Conservation (phyloP, 345 rosid species). For the Anastatica hierochuntica region DNA sequence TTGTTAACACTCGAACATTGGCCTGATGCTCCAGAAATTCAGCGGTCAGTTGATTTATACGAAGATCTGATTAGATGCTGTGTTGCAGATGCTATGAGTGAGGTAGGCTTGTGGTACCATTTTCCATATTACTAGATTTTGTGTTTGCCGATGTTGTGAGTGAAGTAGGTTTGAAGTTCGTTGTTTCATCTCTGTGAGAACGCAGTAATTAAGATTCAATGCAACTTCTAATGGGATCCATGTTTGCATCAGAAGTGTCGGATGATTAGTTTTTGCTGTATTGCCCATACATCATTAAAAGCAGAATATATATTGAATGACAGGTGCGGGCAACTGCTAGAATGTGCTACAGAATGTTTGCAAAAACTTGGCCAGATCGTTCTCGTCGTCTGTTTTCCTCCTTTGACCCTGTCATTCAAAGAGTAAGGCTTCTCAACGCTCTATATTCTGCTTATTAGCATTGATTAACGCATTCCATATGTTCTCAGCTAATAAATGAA, state of each 20-base stretch:
- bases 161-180: constrained; percentile 40
- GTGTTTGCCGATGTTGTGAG: constrained; percentile 76
- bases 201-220: constrained; percentile 1
- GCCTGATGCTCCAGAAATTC: constrained; percentile 99
- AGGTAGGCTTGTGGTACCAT: constrained; percentile 39
- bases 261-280: constrained; percentile 4
- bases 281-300: constrained; percentile 6
- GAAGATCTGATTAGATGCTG: constrained; percentile 89
- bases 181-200: constrained; percentile 7
- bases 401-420: constrained; percentile 94
- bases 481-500: constrained; percentile 68
- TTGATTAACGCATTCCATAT: constrained; percentile 2
- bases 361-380: constrained; percentile 98
- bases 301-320: constrained; percentile 10
- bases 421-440: constrained; percentile 42
- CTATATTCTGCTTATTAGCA: constrained; percentile 13
- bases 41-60: constrained; percentile 75
- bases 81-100: constrained; percentile 98
- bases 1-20: constrained; percentile 83
- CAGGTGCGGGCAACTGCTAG: constrained; percentile 96
- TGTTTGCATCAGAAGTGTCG: constrained; percentile 6
- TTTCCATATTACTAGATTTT: constrained; percentile 40
- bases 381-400: constrained; percentile 88
- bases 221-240: constrained; percentile 8
- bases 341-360: constrained; percentile 96